Evolutionary conservation across 2,329 filamentous ascomycete genomes (phyloP), one percentile per base, ranked within the genome.

Genomic region (Diaporthe helianthi): DNA sequence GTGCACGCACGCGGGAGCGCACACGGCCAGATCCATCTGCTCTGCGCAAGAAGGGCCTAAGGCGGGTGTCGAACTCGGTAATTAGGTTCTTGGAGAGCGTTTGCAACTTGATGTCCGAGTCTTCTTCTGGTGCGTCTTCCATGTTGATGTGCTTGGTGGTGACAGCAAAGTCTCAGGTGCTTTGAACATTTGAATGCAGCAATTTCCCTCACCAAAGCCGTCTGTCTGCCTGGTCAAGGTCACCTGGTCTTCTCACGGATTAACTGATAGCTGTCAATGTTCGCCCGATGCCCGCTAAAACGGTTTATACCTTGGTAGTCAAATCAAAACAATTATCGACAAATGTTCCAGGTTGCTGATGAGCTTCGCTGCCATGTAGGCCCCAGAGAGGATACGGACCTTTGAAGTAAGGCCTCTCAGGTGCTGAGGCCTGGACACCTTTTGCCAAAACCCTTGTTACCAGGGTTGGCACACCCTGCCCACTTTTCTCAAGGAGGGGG

Each of bases 111-210:
- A 90, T 81, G 73, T 91, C 89, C 68, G 83, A 77, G 61, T 91
- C 89, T 36, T 85, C 82, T 52, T 90, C 88, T 41, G 84, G 78
- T 22, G 83, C 87, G 72, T 92, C 89, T 88, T 91, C 90, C 54
- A 66, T 53, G n/a, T 41, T 29, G 33, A 46, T n/a, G n/a, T 17
- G 22, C 12, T 44, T 29, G 24, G 13, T 8, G 2, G 58, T 3
- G 38, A 15, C 26, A 17, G 41, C 41, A 24, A 33, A 26, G n/a
- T 17, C 9, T 19, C n/a, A n/a, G n/a, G n/a, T n/a, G n/a, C n/a
- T n/a, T n/a, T n/a, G n/a, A n/a, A n/a, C n/a, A n/a, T n/a, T 44
- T 10, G 8, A 9, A 15, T 22, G n/a, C 26, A 24, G 8, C n/a
- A 36, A 13, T 63, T n/a, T 17, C 1, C 44, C 24, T n/a, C 5